These are phyloP conservation scores for Fusarium sacchari DNA, from an alignment of 2,329 filamentous ascomycete species.

Conservation along the genomic window DNA sequence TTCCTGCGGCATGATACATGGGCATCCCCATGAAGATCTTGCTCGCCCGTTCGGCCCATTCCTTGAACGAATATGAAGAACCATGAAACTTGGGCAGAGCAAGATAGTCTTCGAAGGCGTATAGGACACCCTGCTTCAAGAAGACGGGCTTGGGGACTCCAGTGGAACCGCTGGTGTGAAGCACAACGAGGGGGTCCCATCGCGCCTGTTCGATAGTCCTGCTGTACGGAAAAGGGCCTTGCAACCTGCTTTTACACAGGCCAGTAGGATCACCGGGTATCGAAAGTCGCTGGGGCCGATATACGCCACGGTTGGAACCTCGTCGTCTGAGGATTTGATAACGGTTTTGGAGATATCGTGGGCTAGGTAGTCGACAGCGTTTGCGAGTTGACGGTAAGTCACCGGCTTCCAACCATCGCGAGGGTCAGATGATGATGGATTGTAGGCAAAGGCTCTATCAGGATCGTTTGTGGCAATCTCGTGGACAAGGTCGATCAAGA, in stretches of 20 bases:
- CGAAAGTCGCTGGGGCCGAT: neutral
- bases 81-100: neutral
- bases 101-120: fast-evolving
- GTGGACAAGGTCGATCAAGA: neutral
- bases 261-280: neutral
- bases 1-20: conserved; percentile 4
- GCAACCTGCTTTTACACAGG: neutral
- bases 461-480: neutral
- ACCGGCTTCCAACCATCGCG: neutral
- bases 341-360: neutral
- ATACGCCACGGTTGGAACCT: neutral
- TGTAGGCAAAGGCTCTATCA: fast-evolving
- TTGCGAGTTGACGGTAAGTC: neutral
- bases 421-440: neutral
- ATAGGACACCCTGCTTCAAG: neutral
- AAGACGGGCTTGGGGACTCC: conserved; percentile 1
- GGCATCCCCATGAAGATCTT: neutral
- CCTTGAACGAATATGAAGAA: fast-evolving
- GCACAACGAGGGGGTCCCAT: conserved; percentile 5
- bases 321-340: neutral
- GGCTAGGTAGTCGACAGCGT: conserved; percentile 1
- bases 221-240: neutral
- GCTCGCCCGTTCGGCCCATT: neutral
- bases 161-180: conserved; percentile 9
- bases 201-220: neutral